Evolutionary conservation across 2,329 filamentous ascomycete species (phyloP), one percentile per base, ranked within the genome.

Genomic region (Diaporthe sp.): DNA sequence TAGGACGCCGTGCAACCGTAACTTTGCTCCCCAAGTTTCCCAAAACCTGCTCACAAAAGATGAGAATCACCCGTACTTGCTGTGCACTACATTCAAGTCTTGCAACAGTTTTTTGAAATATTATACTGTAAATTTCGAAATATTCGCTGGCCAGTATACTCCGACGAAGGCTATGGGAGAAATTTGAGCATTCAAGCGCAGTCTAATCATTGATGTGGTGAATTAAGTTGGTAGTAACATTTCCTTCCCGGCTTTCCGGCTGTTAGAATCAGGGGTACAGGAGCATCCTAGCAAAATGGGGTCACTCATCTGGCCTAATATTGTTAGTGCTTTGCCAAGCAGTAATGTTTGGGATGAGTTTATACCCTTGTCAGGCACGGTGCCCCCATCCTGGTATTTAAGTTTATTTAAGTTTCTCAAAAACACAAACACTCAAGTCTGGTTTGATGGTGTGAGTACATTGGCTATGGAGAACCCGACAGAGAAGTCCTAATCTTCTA

Each of bases 311-410:
- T 53, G 51, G 51, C 51, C 51, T 7, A 46, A 44, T 31, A 28
- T 46, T 62, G 39, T 62, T 62, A 62, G 59, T 44, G 39, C 25
- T 46, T 46, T 44, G 59, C 59, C 59, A 62, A 62, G 59, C 59
- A 46, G 39, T 31, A 25, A 9, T 58, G 58, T 22, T 61, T 22
- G 19, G 22, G n/a, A 42, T 5, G 39, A 9, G 17, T 3, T 44
- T 25, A 31, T 44, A 42, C 59, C 39, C 59, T 15, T 42, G 59
- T 44, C 39, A 28, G 39, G 59, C n/a, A 28, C 51, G 8, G 39
- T 44, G 8, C n/a, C 12, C n/a, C 58, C 9, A 46, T 46, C 25
- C n/a, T 19, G 9, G 58, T 28, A 19, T 12, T 28, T 34, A 34
- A 34, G 34, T 34, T 9, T 39, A 39, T 39, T 39, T 39, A 39